A percentile compares a stretch with the other conserved stretches of the same genome.
Conservation (phyloP, 176 grass and related monocot genomes). For the Aechmea fasciata region DNA sequence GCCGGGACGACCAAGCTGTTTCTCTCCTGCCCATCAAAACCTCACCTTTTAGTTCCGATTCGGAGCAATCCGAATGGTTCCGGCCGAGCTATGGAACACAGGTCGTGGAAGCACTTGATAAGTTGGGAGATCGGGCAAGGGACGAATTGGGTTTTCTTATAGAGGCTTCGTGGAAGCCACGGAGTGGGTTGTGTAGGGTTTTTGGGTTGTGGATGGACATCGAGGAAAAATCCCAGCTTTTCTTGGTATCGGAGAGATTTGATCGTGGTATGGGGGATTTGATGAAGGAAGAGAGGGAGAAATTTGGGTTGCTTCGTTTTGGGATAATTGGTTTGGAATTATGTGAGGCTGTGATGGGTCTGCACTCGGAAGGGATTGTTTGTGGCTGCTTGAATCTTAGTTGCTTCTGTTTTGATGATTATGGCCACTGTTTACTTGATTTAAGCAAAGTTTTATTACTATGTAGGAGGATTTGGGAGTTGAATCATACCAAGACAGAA, state of each 20-base stretch:
- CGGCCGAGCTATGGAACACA: slow-evolving; percentile 22
- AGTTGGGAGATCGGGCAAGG: slow-evolving; percentile 31
- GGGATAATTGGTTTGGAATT: slow-evolving; percentile 43
- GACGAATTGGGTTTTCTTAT: slow-evolving; percentile 45
- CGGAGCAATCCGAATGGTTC: slow-evolving; percentile 25
- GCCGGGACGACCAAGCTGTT: slow-evolving; percentile 19
- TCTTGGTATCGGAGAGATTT: slow-evolving; percentile 60
- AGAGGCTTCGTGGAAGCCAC: slow-evolving; percentile 26
- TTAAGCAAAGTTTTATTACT: slow-evolving; percentile 42
- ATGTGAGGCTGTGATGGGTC: slow-evolving; percentile 56
- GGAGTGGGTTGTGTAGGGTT: slow-evolving; percentile 40
- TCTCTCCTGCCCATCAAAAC: slow-evolving; percentile 21
- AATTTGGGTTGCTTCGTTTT: slow-evolving; percentile 17
- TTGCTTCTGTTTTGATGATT: slow-evolving; percentile 50
- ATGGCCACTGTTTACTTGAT: slow-evolving; percentile 62
- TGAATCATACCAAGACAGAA: slow-evolving; percentile 10
- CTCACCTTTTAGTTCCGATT: not conserved
- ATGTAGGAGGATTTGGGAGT: slow-evolving; percentile 29
- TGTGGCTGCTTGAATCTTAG: slow-evolving; percentile 48
- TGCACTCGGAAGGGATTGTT: slow-evolving; percentile 47
- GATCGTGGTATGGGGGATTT: slow-evolving; percentile 3
- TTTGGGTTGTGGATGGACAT: slow-evolving; percentile 61
- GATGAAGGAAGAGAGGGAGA: slow-evolving; percentile 3
- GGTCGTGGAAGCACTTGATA: slow-evolving; percentile 17
- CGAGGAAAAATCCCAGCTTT: slow-evolving; percentile 32